Evolutionary conservation across 345 rosid species (phyloP), one percentile per base, ranked within the genome.

Genomic region (Rhodomyrtus tomentosa): DNA sequence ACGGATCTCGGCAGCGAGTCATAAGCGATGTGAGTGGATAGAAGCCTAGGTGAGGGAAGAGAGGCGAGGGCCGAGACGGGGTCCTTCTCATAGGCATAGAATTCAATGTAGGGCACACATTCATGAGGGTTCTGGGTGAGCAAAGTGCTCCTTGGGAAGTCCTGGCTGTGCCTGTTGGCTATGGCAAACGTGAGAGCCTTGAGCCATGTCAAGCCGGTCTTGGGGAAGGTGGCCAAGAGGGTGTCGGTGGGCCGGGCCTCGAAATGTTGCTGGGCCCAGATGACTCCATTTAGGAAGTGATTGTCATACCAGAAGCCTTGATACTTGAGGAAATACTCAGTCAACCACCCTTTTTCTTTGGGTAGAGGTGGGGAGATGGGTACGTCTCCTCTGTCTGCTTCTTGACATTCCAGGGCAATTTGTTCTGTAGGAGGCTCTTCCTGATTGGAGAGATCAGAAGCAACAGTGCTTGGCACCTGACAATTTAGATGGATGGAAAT

Each of bases 121-220:
- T 83, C 83, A 15, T 42, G 90, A 32, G 87, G 88, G 49, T 54
- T 83, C 76, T 36, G 81, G 24, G 59, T 6, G 40, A 51, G 56
- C 10, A 88, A 48, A 20, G 84, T 53, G 62, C 6, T 40, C 50
- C 36, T 42, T 21, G 56, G 24, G 20, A 81, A 54, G 73, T 62
- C 82, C 25, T 55, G 10, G 59, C 7, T 42, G 36, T 42, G 36
- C 14, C 80, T 36, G 6, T 83, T 81, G 51, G 87, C 15, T 38
- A 81, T 86, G 38, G 85, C 81, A 53, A 51, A 80, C 42, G 74
- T 27, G 6, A 89, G 86, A 45, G 90, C 87, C 81, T 89, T 89
- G 29, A 87, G 85, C 86, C 90, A 89, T 13, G 89, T 85, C 50
- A 83, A 82, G 49, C 90, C 87, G 9, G 89, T 81, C 82, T 89